These are phyloP conservation scores for Sporothrix euskadiensis DNA, from an alignment of 2,329 filamentous ascomycete species.

Conservation along the genomic window DNA sequence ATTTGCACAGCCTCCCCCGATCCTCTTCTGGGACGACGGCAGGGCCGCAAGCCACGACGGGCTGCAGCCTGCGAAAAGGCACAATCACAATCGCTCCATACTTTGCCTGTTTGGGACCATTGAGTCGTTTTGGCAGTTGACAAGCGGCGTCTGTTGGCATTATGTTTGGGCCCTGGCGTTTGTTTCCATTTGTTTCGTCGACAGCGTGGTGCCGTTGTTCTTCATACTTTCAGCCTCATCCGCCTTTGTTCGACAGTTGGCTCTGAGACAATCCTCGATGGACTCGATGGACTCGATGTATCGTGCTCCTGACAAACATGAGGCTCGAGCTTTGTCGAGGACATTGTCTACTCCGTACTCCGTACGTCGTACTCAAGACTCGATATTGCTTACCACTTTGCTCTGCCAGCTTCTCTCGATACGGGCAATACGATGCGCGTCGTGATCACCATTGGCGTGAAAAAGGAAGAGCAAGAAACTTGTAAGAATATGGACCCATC, in stretches of 20 bases:
- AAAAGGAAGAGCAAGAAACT: not conserved
- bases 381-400: not conserved
- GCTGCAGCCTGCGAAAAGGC: not conserved
- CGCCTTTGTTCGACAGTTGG: not conserved
- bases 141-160: not conserved
- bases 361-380: too few relatives aligned
- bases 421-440: constrained; percentile 16
- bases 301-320: not conserved
- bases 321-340: not conserved
- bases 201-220: not conserved
- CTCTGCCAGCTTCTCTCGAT: not conserved
- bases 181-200: constrained; percentile 9
- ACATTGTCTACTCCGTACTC: not conserved
- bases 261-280: not conserved
- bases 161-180: not conserved
- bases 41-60: constrained; percentile 3
- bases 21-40: constrained; percentile 5
- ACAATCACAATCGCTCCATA: not conserved
- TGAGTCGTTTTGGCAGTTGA: not conserved
- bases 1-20: constrained; percentile 17
- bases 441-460: not conserved
- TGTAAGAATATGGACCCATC: not conserved
- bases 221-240: not conserved
- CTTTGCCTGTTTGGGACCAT: not conserved
- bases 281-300: not conserved